These are phyloP conservation scores for Chalciporus piperatus DNA, from an alignment of 768 basidiomycete genomes.

Conservation along the genomic window DNA sequence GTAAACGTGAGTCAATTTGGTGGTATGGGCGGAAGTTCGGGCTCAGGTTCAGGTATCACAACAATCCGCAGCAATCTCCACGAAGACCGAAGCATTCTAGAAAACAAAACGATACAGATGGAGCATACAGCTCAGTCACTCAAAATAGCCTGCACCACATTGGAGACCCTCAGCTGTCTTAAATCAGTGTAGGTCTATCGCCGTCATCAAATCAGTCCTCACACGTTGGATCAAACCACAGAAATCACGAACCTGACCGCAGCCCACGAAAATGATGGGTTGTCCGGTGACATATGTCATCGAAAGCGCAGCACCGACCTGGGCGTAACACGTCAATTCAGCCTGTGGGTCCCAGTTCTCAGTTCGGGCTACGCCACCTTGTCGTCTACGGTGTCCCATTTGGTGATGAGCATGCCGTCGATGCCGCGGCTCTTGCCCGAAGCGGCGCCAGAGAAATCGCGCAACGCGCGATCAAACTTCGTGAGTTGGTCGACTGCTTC, in stretches of 20 bases:
- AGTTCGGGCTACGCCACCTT: slow-evolving; percentile 55
- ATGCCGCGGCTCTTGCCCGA: slow-evolving; percentile 80
- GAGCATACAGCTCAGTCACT: slow-evolving; percentile 49
- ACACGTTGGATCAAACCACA: not conserved
- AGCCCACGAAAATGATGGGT: slow-evolving; percentile 97
- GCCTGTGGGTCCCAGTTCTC: not conserved
- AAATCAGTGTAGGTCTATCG: slow-evolving; percentile 92
- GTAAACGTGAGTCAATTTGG: slow-evolving; percentile 16
- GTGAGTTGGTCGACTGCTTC: slow-evolving; percentile 97
- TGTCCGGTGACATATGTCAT: slow-evolving; percentile 99
- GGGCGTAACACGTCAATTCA: slow-evolving; percentile 1
- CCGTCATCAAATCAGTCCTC: slow-evolving; percentile 10
- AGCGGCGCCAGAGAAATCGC: slow-evolving; percentile 83
- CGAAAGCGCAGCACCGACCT: slow-evolving; percentile 97
- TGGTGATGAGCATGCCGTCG: slow-evolving; percentile 97
- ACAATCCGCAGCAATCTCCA: too few relatives aligned
- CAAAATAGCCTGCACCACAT: slow-evolving; percentile 92
- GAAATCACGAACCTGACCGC: slow-evolving; percentile 73
- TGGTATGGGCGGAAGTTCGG: slow-evolving; percentile 1
- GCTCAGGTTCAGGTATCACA: not conserved
- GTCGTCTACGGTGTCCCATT: slow-evolving; percentile 98
- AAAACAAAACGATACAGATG: not conserved
- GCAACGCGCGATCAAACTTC: slow-evolving; percentile 92
- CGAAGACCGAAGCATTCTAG: not conserved
- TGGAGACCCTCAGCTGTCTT: slow-evolving; percentile 82